A percentile compares a stretch with the other conserved stretches of the same genome.
These are phyloP conservation scores for Aspergillus clavatus DNA, from an alignment of 2,329 filamentous ascomycete genomes.

Conservation along the genomic window DNA sequence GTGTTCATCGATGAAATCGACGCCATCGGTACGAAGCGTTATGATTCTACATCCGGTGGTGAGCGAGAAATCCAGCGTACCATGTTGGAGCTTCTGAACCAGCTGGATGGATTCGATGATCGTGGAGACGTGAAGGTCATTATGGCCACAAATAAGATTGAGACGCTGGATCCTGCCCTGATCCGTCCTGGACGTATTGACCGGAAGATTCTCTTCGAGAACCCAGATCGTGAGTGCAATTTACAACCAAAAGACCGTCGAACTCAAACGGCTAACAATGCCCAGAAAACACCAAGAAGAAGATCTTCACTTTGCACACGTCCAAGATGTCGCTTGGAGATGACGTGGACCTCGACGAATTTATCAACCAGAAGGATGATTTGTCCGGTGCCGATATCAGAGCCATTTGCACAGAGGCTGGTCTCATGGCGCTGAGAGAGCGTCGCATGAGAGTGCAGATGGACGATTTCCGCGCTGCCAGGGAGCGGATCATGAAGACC, in stretches of 20 bases:
- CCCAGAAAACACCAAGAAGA: conserved; percentile 79
- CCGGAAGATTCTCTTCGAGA: conserved; percentile 84
- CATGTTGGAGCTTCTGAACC: conserved; percentile 96
- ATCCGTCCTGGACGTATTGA: conserved; percentile 98
- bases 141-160: conserved; percentile 99
- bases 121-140: conserved; percentile 98
- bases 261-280: conserved; percentile 18
- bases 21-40: conserved; percentile 97
- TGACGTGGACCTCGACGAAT: conserved; percentile 97
- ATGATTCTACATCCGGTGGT: conserved; percentile 93
- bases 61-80: conserved; percentile 97
- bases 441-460: conserved; percentile 97
- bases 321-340: conserved; percentile 97
- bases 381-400: conserved; percentile 97
- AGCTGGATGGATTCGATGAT: conserved; percentile 97
- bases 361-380: conserved; percentile 97
- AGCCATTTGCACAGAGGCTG: conserved; percentile 96
- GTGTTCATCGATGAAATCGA: conserved; percentile 99
- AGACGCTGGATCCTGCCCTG: conserved; percentile 89
- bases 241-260: neutral
- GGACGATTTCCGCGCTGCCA: conserved; percentile 90
- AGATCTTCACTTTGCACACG: conserved; percentile 97
- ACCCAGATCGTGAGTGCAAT: conserved; percentile 57
- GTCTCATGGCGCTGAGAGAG: conserved; percentile 88
- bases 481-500: conserved; percentile 93